Evolutionary conservation across 2,329 filamentous ascomycete species (phyloP), one percentile per base, ranked within the genome.

Genomic region (Lojkania enalia): DNA sequence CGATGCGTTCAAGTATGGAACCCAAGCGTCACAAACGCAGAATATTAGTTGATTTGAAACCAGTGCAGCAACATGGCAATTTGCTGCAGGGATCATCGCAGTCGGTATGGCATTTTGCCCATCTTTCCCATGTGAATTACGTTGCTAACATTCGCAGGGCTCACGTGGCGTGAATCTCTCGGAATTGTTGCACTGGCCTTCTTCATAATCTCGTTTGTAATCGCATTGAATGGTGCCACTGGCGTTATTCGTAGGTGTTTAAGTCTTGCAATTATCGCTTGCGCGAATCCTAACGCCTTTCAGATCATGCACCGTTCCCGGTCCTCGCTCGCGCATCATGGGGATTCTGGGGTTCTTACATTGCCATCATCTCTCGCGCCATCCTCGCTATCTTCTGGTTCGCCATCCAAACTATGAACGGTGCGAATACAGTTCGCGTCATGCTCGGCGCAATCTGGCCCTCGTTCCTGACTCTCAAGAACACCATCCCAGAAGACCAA

Each of bases 341-440:
- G 71, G 80, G 80, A 0, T 82, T 80, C 65, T 80, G 75, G 71
- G 78, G 79, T 41, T 78, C 75, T 18, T 79, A 80, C 55, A 68
- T 82, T 27, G 73, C 77, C 18, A 78, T 82, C 40, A 55, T 81
- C 5, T 78, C 75, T 0, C 72, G 79, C 9, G 72, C 74, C 29
- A 76, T 82, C 44, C 73, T 82, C 3, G 79, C 78, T 4, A 61
- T 81, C 14, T 81, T 83, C 64, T 82, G 80, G 85, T 81, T 86
- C 41, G 82, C 83, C 0, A 84, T 87, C 35, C 82, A 86, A 53
- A 81, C 79, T 30, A 81, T 82, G 48, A 84, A 84, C 51, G 83
- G 84, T 0, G 82, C 78, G 0, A 78, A 80, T 44, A 71, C 74
- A 0, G 71, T 80, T 6, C 68, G 70, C 3, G 74, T 77, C 32